Percentiles rank a stretch among this genome's conserved stretches.
These are phyloP conservation scores for Pistacia vera DNA, from an alignment of 345 rosid genomes.

Conservation along the genomic window DNA sequence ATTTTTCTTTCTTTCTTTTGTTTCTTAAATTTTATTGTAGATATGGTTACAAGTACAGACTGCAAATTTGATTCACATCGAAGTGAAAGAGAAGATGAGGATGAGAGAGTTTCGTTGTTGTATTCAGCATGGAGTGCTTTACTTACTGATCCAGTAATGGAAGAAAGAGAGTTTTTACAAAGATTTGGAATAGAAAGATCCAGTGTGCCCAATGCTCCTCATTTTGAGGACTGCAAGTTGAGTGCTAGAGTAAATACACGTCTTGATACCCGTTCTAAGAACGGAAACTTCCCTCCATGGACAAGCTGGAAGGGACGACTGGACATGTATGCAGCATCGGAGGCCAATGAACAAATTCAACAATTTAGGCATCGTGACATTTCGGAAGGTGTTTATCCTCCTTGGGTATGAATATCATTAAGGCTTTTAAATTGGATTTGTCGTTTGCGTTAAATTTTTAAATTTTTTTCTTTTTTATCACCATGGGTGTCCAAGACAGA, in stretches of 20 bases:
- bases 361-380: constrained; percentile 32
- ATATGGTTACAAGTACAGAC: constrained; percentile 32
- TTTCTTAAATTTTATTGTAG: constrained; percentile 28
- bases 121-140: constrained; percentile 71
- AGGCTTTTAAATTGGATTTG: too few species aligned
- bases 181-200: constrained; percentile 38
- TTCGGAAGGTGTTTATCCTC: constrained; percentile 62
- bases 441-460: too few species aligned
- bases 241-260: constrained; percentile 35
- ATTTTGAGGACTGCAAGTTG: constrained; percentile 72
- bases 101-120: constrained; percentile 47
- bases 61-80: constrained; percentile 26
- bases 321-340: constrained; percentile 38
- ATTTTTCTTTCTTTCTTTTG: not conserved
- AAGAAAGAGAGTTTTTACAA: constrained; percentile 34
- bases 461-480: too few species aligned
- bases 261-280: constrained; percentile 39
- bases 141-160: constrained; percentile 33
- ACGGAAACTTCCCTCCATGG: constrained; percentile 68
- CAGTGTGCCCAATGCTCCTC: constrained; percentile 64
- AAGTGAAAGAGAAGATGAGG: constrained; percentile 28
- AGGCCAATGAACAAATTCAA: constrained; percentile 35
- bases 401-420: constrained; percentile 62
- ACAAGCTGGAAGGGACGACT: constrained; percentile 67
- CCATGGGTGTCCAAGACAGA: too few species aligned